Evolutionary conservation across 176 grass and related monocot species (phyloP), one percentile per base, ranked within the genome.

Genomic region (Oryza australiensis): DNA sequence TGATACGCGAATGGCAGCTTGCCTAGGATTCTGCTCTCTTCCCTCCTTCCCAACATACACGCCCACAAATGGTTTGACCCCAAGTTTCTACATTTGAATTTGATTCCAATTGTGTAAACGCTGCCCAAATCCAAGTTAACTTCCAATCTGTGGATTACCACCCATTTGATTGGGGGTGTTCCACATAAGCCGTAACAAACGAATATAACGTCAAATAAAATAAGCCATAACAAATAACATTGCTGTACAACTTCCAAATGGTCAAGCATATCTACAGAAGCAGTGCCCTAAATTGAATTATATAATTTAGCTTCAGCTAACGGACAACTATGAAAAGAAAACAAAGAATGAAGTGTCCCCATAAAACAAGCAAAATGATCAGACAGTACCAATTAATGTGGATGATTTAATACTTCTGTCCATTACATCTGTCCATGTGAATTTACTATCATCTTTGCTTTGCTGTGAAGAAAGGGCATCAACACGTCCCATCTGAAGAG

Each of bases 381-480:
- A 75, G 46, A 81, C 80, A 81, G 67, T 91, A 92, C 90, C 95
- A 75, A 29, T 75, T 79, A 83, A 8, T 5, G 48, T 69, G 73
- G 86, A 82, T 86, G 79, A 23, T 3, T 86, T 87, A 41, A 62
- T 71, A 48, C 53, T 89, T 87, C 78, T 91, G 23, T 93, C 80
- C 69, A 62, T 88, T 72, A 94, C 86, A 88, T 93, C 86, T 82
- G 88, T 91, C 95, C 95, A 98, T 41, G 86, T 73, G 76, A 91
- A 88, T 89, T 86, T 89, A 88, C 38, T 71, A 38, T 95, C 92
- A 62, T 79, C 90, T 91, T 85, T 93, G 79, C 62, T 90, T 82
- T 93, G 90, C 66, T 98, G 92, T 76, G 86, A 86, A 83, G 90
- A 63, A 88, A 94, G 87, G 41, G 88, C 78, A 84, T 95, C 95